Conservation (phyloP, 2,329 filamentous ascomycete genomes). For the Mycogone perniciosa region DNA sequence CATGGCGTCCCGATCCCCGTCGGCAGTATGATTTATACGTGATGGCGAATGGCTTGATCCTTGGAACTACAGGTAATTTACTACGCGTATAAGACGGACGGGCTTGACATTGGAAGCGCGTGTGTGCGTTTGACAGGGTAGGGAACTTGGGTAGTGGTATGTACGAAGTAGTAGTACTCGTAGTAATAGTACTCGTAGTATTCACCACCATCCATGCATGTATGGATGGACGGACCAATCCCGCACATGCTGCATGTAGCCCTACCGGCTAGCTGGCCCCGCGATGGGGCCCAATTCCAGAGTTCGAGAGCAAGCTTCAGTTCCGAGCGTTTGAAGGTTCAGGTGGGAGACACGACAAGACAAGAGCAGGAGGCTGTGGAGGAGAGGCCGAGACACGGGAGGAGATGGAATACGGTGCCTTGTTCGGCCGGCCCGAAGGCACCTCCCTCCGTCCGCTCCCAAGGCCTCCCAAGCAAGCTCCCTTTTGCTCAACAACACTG, state of each 20-base stretch:
- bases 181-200: not conserved
- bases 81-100: too few relatives aligned
- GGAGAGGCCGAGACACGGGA: not conserved
- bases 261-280: constrained; percentile 10
- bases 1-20: too few relatives aligned
- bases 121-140: not conserved
- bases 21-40: not conserved
- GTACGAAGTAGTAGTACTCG: too few relatives aligned
- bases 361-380: constrained; percentile 4
- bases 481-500: too few relatives aligned
- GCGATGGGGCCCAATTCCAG: constrained; percentile 4
- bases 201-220: not conserved
- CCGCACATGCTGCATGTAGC: constrained; percentile 1
- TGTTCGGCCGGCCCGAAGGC: too few relatives aligned
- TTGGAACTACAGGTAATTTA: not conserved
- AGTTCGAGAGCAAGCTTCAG: not conserved
- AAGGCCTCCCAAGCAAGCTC: too few relatives aligned
- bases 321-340: not conserved
- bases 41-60: not conserved
- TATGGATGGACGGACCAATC: not conserved
- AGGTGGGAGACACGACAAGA: not conserved
- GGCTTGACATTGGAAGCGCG: not conserved
- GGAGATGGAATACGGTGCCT: too few relatives aligned
- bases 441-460: too few relatives aligned
- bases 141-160: too few relatives aligned